Percentiles rank a stretch among this genome's conserved stretches.
Evolutionary conservation across 352 stramenopile genomes (phyloP).

Genomic region (Blastocystis sp.): DNA sequence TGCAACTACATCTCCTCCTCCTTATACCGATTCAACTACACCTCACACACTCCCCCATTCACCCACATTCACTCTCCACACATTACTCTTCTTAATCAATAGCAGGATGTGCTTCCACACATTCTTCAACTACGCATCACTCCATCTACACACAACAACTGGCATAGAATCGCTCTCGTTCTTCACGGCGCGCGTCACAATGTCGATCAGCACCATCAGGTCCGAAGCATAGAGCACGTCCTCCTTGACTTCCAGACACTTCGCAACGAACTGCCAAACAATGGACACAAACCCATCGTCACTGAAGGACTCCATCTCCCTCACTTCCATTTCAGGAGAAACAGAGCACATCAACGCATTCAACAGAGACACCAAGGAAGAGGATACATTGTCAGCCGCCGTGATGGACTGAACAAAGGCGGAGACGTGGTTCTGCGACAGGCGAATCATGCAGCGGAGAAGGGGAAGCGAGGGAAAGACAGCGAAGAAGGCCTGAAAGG

Average conservation of each 20-base stretch:
- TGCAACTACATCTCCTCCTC: background rate
- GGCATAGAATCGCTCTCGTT: background rate
- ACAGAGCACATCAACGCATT: background rate
- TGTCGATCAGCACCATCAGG: constrained; percentile 51
- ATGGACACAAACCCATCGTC: constrained; percentile 1
- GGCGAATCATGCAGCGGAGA: background rate
- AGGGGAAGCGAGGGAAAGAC: background rate
- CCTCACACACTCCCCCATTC: background rate
- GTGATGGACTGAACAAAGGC: constrained; percentile 36
- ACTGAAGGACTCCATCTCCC: background rate
- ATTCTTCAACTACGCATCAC: background rate
- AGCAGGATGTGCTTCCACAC: background rate
- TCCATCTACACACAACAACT: background rate
- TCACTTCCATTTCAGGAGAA: background rate
- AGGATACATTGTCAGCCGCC: background rate
- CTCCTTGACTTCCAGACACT: background rate
- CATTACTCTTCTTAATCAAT: background rate
- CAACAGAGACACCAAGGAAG: constrained; percentile 10
- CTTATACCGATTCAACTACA: constrained; percentile 51
- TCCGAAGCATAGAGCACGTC: constrained; percentile 40
- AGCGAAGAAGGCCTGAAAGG: background rate
- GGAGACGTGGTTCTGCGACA: background rate
- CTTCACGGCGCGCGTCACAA: constrained; percentile 4
- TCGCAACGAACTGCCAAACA: constrained; percentile 25
- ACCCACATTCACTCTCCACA: background rate